A percentile compares a stretch with the other conserved stretches of the same genome.
Evolutionary conservation across 495 filamentous ascomycete genomes (phyloP).

Genomic region (Rhypophila decipiens): DNA sequence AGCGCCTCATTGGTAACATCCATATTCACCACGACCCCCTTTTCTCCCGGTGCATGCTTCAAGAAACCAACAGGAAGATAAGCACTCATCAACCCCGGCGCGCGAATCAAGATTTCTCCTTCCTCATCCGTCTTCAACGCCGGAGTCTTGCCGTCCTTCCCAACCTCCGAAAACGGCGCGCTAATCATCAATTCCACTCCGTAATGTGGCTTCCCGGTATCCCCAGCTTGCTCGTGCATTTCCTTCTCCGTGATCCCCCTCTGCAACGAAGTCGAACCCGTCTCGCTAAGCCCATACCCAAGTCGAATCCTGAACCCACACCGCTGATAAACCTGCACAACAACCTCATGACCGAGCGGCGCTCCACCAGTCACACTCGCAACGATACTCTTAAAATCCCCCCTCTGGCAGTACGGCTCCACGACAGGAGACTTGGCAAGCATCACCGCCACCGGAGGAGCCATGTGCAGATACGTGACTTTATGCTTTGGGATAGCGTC

Average conservation of each 20-base stretch:
- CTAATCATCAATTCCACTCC: constrained; percentile 53
- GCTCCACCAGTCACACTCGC: constrained; percentile 48
- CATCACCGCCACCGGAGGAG: constrained; percentile 64
- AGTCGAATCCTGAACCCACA: constrained; percentile 65
- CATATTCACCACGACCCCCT: constrained; percentile 14
- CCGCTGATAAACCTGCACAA: constrained; percentile 53
- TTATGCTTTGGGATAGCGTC: constrained; percentile 43
- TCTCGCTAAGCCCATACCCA: constrained; percentile 67
- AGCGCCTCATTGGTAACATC: constrained; percentile 54
- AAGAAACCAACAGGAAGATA: constrained; percentile 32
- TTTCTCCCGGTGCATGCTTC: not conserved
- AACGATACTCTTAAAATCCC: constrained; percentile 16
- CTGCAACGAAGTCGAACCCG: constrained; percentile 56
- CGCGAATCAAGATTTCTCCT: constrained; percentile 56
- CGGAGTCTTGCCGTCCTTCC: constrained; percentile 26
- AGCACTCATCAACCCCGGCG: constrained; percentile 53
- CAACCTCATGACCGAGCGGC: constrained; percentile 58
- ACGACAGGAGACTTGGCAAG: constrained; percentile 59
- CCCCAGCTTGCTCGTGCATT: constrained; percentile 52
- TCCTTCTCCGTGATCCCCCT: constrained; percentile 46
- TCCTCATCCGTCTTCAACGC: constrained; percentile 42
- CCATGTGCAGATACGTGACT: constrained; percentile 56
- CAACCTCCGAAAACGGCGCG: constrained; percentile 9
- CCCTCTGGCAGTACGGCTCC: constrained; percentile 48
- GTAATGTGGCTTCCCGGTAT: constrained; percentile 51